Percentiles rank a stretch among this genome's conserved stretches.
Evolutionary conservation across 169 alveolate genomes (phyloP).

Genomic region (Theileria annulata): DNA sequence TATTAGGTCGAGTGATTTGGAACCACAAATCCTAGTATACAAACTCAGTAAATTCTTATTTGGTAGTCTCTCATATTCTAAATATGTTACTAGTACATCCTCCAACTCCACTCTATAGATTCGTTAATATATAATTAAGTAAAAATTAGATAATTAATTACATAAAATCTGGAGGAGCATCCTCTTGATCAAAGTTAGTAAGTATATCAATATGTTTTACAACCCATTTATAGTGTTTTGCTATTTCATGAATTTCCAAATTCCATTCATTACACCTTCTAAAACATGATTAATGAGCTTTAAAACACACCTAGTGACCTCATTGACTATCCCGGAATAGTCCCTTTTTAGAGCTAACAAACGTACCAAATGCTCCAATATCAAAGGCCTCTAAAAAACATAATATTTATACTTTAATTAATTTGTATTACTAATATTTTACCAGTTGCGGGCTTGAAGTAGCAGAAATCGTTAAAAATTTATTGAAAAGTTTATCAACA

Average conservation of each 20-base stretch:
- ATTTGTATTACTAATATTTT: background rate
- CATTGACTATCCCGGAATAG: conserved; percentile 22
- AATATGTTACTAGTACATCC: conserved; percentile 39
- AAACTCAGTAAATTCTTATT: conserved; percentile 30
- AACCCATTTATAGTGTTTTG: conserved; percentile 55
- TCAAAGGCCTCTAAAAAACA: conserved; percentile 38
- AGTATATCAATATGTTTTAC: conserved; percentile 41
- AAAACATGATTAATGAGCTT: background rate
- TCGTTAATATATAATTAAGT: background rate
- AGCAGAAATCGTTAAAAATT: conserved; percentile 48
- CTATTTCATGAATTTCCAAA: conserved; percentile 55
- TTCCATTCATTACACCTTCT: conserved; percentile 66
- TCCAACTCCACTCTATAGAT: conserved; percentile 50
- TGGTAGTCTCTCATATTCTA: conserved; percentile 38
- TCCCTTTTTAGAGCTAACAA: conserved; percentile 24
- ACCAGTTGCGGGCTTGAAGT: conserved; percentile 59
- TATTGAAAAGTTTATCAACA: conserved; percentile 25
- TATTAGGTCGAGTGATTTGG: conserved; percentile 2
- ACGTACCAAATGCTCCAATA: conserved; percentile 43
- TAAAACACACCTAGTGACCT: conserved; percentile 27
- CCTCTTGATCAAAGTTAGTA: background rate
- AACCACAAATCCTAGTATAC: conserved; percentile 16
- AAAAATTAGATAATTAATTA: conserved; percentile 8
- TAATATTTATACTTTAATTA: too few species aligned
- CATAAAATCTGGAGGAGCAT: conserved; percentile 19